phyloP scores from a whole-genome alignment of 257 asterid genomes.

The Plantago major region DNA sequence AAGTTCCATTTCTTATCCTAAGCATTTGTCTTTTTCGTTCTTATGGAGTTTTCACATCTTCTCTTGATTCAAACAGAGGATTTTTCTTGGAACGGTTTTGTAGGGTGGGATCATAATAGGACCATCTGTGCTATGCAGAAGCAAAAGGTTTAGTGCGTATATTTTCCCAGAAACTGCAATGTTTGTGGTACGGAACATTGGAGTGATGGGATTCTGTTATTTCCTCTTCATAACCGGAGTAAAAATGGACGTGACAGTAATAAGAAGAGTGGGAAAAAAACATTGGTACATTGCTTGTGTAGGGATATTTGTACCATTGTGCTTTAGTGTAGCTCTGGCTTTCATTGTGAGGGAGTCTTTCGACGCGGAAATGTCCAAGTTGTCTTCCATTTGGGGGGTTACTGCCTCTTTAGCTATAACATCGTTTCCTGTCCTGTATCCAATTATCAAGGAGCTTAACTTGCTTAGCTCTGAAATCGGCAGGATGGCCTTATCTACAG shows the following conservation, averaged over 20 bases:
- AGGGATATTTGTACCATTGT: slow-evolving; percentile 34
- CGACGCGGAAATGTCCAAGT: slow-evolving; percentile 25
- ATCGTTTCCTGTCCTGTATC: slow-evolving; percentile 66
- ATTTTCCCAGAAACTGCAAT: slow-evolving; percentile 42
- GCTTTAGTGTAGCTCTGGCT: slow-evolving; percentile 27
- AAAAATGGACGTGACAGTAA: slow-evolving; percentile 39
- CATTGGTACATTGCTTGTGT: slow-evolving; percentile 48
- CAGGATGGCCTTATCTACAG: slow-evolving; percentile 47
- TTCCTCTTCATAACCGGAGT: slow-evolving; percentile 72
- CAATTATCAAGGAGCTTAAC: slow-evolving; percentile 58
- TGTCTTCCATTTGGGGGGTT: slow-evolving; percentile 51
- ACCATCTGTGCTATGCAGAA: slow-evolving; percentile 57
- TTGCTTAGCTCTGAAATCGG: slow-evolving; percentile 81
- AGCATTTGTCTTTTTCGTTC: not conserved
- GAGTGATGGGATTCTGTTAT: slow-evolving; percentile 66
- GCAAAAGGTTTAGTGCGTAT: slow-evolving; percentile 28
- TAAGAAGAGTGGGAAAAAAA: slow-evolving; percentile 35
- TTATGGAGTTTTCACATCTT: not conserved
- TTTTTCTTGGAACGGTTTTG: not conserved
- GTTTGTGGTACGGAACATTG: slow-evolving; percentile 45
- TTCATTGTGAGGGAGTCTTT: slow-evolving; percentile 25
- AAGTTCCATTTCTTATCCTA: slow-evolving; percentile 26
- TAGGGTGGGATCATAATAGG: slow-evolving; percentile 84
- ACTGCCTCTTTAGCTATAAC: slow-evolving; percentile 43
- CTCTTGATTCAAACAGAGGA: not conserved